These are phyloP conservation scores for Phialophora verrucosa DNA, from an alignment of 2,329 filamentous ascomycete genomes.

Conservation along the genomic window DNA sequence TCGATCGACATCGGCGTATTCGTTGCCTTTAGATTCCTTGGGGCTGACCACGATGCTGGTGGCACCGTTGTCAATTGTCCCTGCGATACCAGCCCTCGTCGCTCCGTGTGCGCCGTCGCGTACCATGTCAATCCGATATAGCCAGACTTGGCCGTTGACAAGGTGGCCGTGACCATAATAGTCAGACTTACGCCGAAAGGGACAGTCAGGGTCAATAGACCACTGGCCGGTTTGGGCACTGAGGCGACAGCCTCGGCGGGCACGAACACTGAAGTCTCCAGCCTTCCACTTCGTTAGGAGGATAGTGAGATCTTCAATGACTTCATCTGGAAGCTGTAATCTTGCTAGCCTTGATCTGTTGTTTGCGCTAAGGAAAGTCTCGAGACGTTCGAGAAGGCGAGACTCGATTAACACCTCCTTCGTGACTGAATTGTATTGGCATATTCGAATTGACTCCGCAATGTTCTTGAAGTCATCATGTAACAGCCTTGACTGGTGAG, in stretches of 20 bases:
- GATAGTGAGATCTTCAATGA: slow-evolving; percentile 34
- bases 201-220: slow-evolving; percentile 17
- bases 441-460: slow-evolving; percentile 24
- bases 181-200: slow-evolving; percentile 7
- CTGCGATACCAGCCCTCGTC: slow-evolving; percentile 53
- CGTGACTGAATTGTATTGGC: slow-evolving; percentile 26
- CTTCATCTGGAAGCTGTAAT: slow-evolving; percentile 21
- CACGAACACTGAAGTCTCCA: slow-evolving; percentile 31
- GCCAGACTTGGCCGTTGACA: slow-evolving; percentile 42
- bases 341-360: slow-evolving; percentile 5
- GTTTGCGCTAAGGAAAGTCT: slow-evolving; percentile 26
- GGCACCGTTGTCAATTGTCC: slow-evolving; percentile 54
- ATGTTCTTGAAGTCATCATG: slow-evolving; percentile 13
- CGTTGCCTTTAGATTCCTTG: slow-evolving; percentile 38
- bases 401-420: slow-evolving; percentile 18
- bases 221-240: not conserved
- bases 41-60: slow-evolving; percentile 61
- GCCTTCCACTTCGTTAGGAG: slow-evolving; percentile 32
- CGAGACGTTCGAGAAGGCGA: slow-evolving; percentile 14
- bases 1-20: slow-evolving; percentile 54
- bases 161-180: slow-evolving; percentile 37
- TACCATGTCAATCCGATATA: slow-evolving; percentile 34
- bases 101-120: slow-evolving; percentile 42
- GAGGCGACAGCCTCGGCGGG: slow-evolving; percentile 27
- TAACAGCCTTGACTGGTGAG: slow-evolving; percentile 4